Percentiles rank a stretch among this genome's conserved stretches.
These are phyloP conservation scores for Boletus calvinii DNA, from an alignment of 1,284 basidiomycete genomes.

Conservation along the genomic window DNA sequence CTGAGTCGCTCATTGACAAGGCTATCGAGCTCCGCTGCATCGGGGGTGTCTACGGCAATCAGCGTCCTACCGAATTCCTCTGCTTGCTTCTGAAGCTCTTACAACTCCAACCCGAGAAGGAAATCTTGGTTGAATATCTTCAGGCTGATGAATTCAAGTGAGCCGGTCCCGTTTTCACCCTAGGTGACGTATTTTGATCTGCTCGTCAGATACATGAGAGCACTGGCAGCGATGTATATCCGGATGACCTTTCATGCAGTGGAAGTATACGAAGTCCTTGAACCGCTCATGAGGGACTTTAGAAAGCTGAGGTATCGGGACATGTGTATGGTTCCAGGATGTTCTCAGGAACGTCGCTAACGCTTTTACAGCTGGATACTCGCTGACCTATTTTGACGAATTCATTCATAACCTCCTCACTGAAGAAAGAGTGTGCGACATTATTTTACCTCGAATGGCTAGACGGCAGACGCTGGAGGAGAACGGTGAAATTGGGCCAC, in stretches of 20 bases:
- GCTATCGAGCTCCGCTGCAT: conserved; percentile 81
- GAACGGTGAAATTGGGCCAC: conserved; percentile 81
- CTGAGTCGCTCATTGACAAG: conserved; percentile 92
- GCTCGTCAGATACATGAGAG: conserved; percentile 79
- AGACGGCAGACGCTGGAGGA: conserved; percentile 90
- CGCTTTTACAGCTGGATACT: conserved; percentile 64
- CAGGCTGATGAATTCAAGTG: conserved; percentile 97
- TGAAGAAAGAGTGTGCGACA: conserved; percentile 94
- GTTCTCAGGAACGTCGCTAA: conserved; percentile 1
- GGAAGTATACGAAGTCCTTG: conserved; percentile 91
- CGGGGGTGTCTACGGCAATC: conserved; percentile 93
- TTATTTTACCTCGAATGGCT: conserved; percentile 89
- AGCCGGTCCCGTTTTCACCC: conserved; percentile 32
- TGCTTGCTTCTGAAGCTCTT: conserved; percentile 92
- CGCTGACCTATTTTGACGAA: conserved; percentile 88
- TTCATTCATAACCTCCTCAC: conserved; percentile 85
- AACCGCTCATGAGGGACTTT: conserved; percentile 93
- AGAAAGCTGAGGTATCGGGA: conserved; percentile 83
- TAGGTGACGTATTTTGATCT: conserved; percentile 2
- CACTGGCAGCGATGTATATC: conserved; percentile 91
- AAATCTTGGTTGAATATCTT: conserved; percentile 94
- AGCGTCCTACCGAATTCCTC: conserved; percentile 89
- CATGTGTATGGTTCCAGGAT: conserved; percentile 56
- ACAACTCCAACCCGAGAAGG: conserved; percentile 96
- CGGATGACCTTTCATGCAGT: conserved; percentile 89